These are phyloP conservation scores for Brassica carinata DNA, from an alignment of 345 rosid species.

Conservation along the genomic window DNA sequence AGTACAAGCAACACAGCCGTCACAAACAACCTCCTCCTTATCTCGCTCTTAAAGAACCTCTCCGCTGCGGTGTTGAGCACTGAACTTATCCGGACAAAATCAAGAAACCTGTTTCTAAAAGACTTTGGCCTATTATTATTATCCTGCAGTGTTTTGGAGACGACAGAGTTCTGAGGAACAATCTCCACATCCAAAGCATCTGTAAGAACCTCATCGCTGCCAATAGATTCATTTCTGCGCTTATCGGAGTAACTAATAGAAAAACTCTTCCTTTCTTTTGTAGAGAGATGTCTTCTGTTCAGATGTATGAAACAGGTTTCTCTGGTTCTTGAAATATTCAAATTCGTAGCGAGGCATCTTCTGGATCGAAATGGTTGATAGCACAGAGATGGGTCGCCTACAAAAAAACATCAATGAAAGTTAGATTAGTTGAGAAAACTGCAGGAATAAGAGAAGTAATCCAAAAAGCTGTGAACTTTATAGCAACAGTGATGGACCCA, in stretches of 20 bases:
- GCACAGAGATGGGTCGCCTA: slow-evolving; percentile 13
- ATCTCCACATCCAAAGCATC: slow-evolving; percentile 43
- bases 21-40: slow-evolving; percentile 78
- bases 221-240: slow-evolving; percentile 42
- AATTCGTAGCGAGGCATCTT: slow-evolving; percentile 30
- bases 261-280: slow-evolving; percentile 35
- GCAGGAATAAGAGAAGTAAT: background rate
- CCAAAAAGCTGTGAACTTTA: slow-evolving; percentile 17
- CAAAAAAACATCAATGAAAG: slow-evolving; percentile 1
- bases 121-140: slow-evolving; percentile 44
- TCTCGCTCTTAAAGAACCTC: slow-evolving; percentile 91
- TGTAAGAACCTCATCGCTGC: slow-evolving; percentile 41
- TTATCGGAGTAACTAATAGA: slow-evolving; percentile 51
- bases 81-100: slow-evolving; percentile 69
- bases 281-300: slow-evolving; percentile 32
- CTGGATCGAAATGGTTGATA: slow-evolving; percentile 26
- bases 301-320: slow-evolving; percentile 31
- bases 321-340: slow-evolving; percentile 33
- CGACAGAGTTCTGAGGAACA: slow-evolving; percentile 38
- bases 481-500: background rate
- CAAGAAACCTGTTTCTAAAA: slow-evolving; percentile 76
- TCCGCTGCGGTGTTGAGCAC: slow-evolving; percentile 74
- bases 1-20: slow-evolving; percentile 68
- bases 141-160: slow-evolving; percentile 27
- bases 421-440: too few relatives aligned